These are phyloP conservation scores for Fusarium sp. DNA, from an alignment of 2,329 filamentous ascomycete species.

Conservation along the genomic window DNA sequence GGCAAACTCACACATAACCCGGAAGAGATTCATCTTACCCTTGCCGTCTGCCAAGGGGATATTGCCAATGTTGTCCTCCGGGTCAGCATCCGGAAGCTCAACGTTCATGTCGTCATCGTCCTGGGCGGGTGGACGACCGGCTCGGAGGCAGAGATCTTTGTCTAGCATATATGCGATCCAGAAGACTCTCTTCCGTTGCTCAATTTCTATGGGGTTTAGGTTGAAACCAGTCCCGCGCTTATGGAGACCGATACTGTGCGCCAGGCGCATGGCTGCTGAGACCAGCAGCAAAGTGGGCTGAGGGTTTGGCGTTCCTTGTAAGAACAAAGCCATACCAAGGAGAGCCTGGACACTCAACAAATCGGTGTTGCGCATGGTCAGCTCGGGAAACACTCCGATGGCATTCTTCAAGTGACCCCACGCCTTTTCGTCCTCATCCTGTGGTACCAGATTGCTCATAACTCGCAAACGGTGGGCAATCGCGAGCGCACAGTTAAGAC, in stretches of 20 bases:
- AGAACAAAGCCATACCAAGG: slow-evolving; percentile 91
- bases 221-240: slow-evolving; percentile 94
- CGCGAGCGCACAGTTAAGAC: slow-evolving; percentile 92
- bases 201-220: slow-evolving; percentile 90
- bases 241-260: slow-evolving; percentile 94
- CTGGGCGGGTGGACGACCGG: slow-evolving; percentile 68
- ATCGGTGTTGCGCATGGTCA: slow-evolving; percentile 96
- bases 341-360: slow-evolving; percentile 93
- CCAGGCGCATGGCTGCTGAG: slow-evolving; percentile 87
- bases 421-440: slow-evolving; percentile 92
- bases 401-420: slow-evolving; percentile 98
- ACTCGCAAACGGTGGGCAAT: slow-evolving; percentile 92
- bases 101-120: slow-evolving; percentile 88
- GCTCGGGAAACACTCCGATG: slow-evolving; percentile 89
- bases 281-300: slow-evolving; percentile 94
- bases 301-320: slow-evolving; percentile 96
- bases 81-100: slow-evolving; percentile 90
- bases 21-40: slow-evolving; percentile 94
- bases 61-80: slow-evolving; percentile 91
- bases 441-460: slow-evolving; percentile 92
- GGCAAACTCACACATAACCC: slow-evolving; percentile 90
- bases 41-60: slow-evolving; percentile 90
- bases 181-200: slow-evolving; percentile 79
- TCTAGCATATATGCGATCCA: slow-evolving; percentile 75
- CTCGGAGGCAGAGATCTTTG: slow-evolving; percentile 70